Evolutionary conservation across 306 rosid genomes (phyloP), one percentile per base, ranked within the genome.

Genomic region (Prunus davidiana): DNA sequence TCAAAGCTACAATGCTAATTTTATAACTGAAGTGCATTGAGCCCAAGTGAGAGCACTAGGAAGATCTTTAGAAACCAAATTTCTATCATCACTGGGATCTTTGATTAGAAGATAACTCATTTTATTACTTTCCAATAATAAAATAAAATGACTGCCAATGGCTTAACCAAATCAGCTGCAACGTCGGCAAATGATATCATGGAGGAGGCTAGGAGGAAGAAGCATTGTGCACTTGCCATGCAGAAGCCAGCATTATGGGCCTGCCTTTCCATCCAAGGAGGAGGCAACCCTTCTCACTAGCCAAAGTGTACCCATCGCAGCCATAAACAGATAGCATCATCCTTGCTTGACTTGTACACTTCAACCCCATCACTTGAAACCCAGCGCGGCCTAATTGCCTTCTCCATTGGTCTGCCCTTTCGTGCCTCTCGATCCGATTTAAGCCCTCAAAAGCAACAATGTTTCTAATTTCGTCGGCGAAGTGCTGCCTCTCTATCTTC

Each of bases 261-360:
- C 90, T 88, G 51, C 89, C 93, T 84, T 81, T 88, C 96, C 96
- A 93, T 19, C 97, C 96, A 67, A 93, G 93, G 49, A 92, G 80
- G 78, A 90, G 84, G 77, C 87, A 80, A 13, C 90, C 97, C 81
- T 88, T 90, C 61, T 90, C 91, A 67, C 49, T 63, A 27, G 90
- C 81, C 81, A 84, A 78, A 43, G 90, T 86, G 54, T 87, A 90
- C 55, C 92, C 97, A 81, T 90, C 96, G 84, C 93, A 87, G 34
- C 86, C 91, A 82, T 87, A 88, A 34, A 84, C 91, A 77, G 91
- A 88, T 28, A 93, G 77, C 90, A 90, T 83, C 92, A 86, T 90
- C 78, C 90, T 87, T 28, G 86, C 92, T 84, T 86, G 94, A 69
- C 89, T 90, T 71, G 85, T 76, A 81, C 92, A 89, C 81, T 84